A percentile compares a stretch with the other conserved stretches of the same genome.
Evolutionary conservation across 2,329 filamentous ascomycete genomes (phyloP).

Genomic region (Hymenoscyphus albidus): DNA sequence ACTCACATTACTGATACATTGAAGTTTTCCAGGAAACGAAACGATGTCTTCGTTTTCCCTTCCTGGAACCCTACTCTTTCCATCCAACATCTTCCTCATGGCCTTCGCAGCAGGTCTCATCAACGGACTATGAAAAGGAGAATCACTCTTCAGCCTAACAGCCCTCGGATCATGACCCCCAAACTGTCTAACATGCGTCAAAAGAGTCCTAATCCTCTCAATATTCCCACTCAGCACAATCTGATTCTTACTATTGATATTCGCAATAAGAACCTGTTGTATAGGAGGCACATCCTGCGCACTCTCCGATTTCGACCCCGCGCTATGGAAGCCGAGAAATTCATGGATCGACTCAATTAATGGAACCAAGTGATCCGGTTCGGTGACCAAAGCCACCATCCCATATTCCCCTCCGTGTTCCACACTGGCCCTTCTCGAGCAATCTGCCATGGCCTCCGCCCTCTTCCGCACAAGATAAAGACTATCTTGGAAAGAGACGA

Average conservation of each 20-base stretch:
- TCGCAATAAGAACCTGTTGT: constrained; percentile 84
- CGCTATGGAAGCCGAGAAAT: constrained; percentile 67
- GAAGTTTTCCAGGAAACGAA: constrained; percentile 68
- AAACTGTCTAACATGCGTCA: constrained; percentile 84
- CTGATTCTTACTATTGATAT: constrained; percentile 94
- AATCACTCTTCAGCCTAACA: constrained; percentile 80
- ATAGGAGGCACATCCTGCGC: constrained; percentile 68
- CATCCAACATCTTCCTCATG: constrained; percentile 65
- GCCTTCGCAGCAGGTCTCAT: constrained; percentile 80
- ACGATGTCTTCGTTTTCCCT: constrained; percentile 60
- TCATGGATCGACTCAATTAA: constrained; percentile 73
- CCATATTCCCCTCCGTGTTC: constrained; percentile 78
- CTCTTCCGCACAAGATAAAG: constrained; percentile 71
- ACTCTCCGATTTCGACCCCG: constrained; percentile 65
- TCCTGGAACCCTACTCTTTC: constrained; percentile 51
- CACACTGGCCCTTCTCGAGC: constrained; percentile 62
- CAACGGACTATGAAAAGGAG: constrained; percentile 85
- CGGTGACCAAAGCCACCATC: constrained; percentile 90
- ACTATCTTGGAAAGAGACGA: constrained; percentile 73
- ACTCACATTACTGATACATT: constrained; percentile 83
- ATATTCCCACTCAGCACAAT: constrained; percentile 90
- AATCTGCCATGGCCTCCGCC: constrained; percentile 78
- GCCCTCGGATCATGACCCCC: constrained; percentile 86
- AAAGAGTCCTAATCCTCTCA: constrained; percentile 72
- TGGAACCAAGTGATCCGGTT: constrained; percentile 67